Evolutionary conservation across 192 early-diverging fungal genomes (phyloP).

Genomic region (Coemansia sp.): DNA sequence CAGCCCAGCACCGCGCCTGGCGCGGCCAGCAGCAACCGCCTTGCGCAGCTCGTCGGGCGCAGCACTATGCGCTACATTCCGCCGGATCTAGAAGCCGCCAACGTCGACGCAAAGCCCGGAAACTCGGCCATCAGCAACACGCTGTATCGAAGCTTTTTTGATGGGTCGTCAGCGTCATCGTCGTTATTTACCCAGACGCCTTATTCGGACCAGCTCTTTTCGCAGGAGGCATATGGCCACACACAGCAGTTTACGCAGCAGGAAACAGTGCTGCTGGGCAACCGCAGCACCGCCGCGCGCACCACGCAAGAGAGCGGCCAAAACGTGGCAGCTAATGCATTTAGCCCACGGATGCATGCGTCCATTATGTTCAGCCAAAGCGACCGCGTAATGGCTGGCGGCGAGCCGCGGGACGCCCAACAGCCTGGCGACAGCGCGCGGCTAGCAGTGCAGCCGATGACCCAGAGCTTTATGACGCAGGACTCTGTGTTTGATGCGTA

Average conservation of each 20-base stretch:
- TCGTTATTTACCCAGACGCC: constrained; percentile 34
- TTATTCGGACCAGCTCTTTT: constrained; percentile 36
- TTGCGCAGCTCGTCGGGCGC: constrained; percentile 47
- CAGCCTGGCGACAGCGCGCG: neutral
- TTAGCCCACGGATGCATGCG: constrained; percentile 46
- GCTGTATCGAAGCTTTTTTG: constrained; percentile 26
- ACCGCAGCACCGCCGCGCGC: neutral
- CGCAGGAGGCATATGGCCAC: constrained; percentile 34
- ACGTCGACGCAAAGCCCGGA: neutral
- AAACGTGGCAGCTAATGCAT: constrained; percentile 10
- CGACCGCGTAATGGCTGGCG: constrained; percentile 36
- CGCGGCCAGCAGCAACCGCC: constrained; percentile 40
- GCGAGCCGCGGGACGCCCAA: neutral
- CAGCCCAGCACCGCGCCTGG: constrained; percentile 31
- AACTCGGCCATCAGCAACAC: constrained; percentile 9
- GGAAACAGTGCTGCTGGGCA: constrained; percentile 35
- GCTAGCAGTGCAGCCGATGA: constrained; percentile 20
- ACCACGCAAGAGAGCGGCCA: neutral
- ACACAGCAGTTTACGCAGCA: constrained; percentile 45
- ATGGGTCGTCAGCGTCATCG: constrained; percentile 6
- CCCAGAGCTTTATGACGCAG: constrained; percentile 32
- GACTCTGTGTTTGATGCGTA: constrained; percentile 18
- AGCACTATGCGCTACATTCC: constrained; percentile 51
- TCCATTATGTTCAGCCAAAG: constrained; percentile 51
- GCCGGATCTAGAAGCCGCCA: constrained; percentile 33